Base-by-base conservation (phyloP, 2,329 filamentous ascomycete genomes). In the Penicillium digitatum region DNA sequence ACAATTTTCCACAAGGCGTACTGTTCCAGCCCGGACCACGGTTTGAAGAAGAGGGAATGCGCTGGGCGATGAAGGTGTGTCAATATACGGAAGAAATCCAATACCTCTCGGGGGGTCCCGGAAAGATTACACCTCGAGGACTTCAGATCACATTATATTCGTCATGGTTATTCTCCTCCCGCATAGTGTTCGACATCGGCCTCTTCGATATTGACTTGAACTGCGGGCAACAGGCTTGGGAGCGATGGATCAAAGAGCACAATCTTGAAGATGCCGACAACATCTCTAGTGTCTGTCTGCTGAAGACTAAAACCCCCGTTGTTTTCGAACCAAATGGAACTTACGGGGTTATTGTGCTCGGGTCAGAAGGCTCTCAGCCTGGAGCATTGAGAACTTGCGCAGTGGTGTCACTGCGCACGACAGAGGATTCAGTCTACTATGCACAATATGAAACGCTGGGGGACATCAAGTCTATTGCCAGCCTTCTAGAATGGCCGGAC, bases 21-120 rank as follows among this genome's bases (percentile, higher is more conserved):
- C 34, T 58, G 9, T 58, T 58, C 32, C 53, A 44, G 32, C 24
- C 34, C 3, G 56, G 48, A 3, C 56, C 53, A 22, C 43, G 56
- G 11, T 58, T 58, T 24, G 56, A 58, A 11, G 53, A 58, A 8
- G 37, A 46, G n/a, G 56, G 56, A 14, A 50, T 58, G 47, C 53
- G 56, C 11, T 58, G 56, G 56, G 56, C 53, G 8, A 8, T 58
- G 31, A 56, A 58, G 26, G 47, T 37, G n/a, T 58, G 56, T 29
- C 53, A 58, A n/a, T 58, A 29, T 44, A 16, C 31, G 3, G 43
- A 44, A 26, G 32, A 37, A 7, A 38, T 52, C 20, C 22, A 11
- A 6, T 52, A 47, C 16, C 49, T 52, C 44, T 26, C 20, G 2
- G 31, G 29, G 9, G 31, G 6, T 5, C 20, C 44, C 10, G 44